Conservation (phyloP, 352 stramenopile genomes). For the Pythium plurisporium region DNA sequence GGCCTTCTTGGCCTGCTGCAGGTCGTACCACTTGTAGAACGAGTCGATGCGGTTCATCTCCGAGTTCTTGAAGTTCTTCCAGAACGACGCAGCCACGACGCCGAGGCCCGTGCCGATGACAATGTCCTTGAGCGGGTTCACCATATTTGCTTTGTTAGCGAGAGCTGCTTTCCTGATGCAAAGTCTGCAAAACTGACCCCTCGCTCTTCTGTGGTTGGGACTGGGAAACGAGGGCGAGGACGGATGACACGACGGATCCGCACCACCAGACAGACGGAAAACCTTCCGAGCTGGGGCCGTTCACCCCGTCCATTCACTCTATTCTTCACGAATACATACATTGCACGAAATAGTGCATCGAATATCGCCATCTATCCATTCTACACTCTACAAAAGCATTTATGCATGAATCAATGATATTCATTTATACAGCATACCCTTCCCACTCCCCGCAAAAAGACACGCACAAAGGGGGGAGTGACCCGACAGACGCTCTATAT, state of each 20-base stretch:
- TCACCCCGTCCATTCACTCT: conserved; percentile 11
- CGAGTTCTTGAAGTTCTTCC: conserved; percentile 62
- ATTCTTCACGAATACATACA: neutral
- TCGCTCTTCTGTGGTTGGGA: conserved; percentile 22
- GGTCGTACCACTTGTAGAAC: conserved; percentile 84
- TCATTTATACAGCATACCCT: neutral
- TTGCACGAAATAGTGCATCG: no score
- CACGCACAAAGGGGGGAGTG: conserved; percentile 10
- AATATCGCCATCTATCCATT: no score
- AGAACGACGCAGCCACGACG: conserved; percentile 40
- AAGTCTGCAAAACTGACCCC: conserved; percentile 22
- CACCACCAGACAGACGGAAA: conserved; percentile 16
- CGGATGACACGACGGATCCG: conserved; percentile 13
- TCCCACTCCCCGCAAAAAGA: conserved; percentile 12
- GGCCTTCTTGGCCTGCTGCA: conserved; percentile 64
- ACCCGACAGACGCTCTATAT: neutral
- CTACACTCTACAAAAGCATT: neutral
- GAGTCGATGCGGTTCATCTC: conserved; percentile 70
- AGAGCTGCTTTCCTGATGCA: conserved; percentile 11
- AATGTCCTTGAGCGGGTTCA: conserved; percentile 82
- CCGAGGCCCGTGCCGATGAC: conserved; percentile 67
- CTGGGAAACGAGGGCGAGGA: neutral
- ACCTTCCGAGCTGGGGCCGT: neutral
- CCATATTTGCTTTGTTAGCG: conserved; percentile 34
- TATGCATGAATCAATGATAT: neutral